These are phyloP conservation scores for Perilla frutescens DNA, from an alignment of 257 asterid species.

Conservation along the genomic window DNA sequence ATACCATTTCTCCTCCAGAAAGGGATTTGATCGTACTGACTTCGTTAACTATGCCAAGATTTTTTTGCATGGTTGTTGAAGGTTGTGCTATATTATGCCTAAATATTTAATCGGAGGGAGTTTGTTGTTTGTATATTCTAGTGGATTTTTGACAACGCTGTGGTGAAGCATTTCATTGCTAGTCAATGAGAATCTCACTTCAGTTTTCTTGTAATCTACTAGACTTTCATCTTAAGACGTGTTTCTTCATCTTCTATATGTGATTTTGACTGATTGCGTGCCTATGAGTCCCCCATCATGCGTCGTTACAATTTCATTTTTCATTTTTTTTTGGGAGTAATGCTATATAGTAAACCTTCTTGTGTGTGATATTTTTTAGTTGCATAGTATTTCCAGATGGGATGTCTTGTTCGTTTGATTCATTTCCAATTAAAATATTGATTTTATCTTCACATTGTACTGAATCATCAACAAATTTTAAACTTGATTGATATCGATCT, in stretches of 20 bases:
- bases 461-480: too few species aligned
- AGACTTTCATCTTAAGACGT: conserved; percentile 7
- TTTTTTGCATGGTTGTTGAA: conserved; percentile 27
- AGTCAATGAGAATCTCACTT: not conserved
- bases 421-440: too few species aligned
- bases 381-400: too few species aligned
- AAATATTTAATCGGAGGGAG: conserved; percentile 1
- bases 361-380: too few species aligned
- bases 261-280: not conserved
- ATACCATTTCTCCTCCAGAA: conserved; percentile 13
- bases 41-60: conserved; percentile 8
- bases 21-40: conserved; percentile 29
- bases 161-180: conserved; percentile 24
- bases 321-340: too few species aligned
- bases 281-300: too few species aligned
- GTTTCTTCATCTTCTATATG: conserved; percentile 7
- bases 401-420: too few species aligned
- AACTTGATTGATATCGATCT: too few species aligned
- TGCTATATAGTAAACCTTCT: too few species aligned
- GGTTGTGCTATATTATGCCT: conserved; percentile 13
- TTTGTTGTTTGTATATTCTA: conserved; percentile 27
- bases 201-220: conserved; percentile 8
- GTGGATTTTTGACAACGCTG: conserved; percentile 20
- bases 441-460: too few species aligned
- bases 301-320: too few species aligned